Evolutionary conservation across 2,329 filamentous ascomycete genomes (phyloP).

Genomic region (Ilyonectria robusta): DNA sequence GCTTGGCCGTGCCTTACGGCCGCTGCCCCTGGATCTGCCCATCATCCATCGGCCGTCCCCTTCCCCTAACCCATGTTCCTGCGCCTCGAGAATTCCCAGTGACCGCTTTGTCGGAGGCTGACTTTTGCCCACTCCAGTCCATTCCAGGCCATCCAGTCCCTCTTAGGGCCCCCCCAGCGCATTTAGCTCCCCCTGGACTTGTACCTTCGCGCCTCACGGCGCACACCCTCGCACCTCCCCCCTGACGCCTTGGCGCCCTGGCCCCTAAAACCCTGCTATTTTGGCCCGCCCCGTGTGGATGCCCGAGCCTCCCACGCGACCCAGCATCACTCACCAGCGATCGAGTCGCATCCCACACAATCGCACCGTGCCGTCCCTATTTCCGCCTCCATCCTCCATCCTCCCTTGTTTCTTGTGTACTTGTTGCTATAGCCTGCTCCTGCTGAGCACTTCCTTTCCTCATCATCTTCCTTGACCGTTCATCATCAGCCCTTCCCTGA

Average conservation of each 20-base stretch:
- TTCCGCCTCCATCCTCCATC: constrained; percentile 29
- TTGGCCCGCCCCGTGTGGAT: constrained; percentile 28
- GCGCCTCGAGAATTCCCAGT: constrained; percentile 33
- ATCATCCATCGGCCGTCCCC: constrained; percentile 42
- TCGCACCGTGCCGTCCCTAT: constrained; percentile 27
- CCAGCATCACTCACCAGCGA: constrained; percentile 27
- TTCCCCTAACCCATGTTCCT: constrained; percentile 45
- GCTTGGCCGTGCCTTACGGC: constrained; percentile 36
- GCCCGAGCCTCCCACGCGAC: constrained; percentile 35
- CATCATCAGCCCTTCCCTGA: constrained; percentile 10
- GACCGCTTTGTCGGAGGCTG: constrained; percentile 42
- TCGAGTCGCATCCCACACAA: constrained; percentile 28
- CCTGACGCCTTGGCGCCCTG: constrained; percentile 18
- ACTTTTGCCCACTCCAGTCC: constrained; percentile 21
- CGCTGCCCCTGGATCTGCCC: constrained; percentile 45
- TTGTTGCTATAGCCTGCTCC: not conserved
- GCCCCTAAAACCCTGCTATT: constrained; percentile 13
- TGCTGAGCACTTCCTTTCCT: constrained; percentile 1
- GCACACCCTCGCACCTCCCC: constrained; percentile 13
- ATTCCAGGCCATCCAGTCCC: not conserved
- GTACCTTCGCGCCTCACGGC: not conserved
- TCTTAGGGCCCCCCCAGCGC: not conserved
- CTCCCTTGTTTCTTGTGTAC: constrained; percentile 7
- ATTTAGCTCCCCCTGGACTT: not conserved
- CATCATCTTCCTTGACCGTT: not conserved